Evolutionary conservation across 352 stramenopile species (phyloP).

Genomic region (Phytophthora pisi): DNA sequence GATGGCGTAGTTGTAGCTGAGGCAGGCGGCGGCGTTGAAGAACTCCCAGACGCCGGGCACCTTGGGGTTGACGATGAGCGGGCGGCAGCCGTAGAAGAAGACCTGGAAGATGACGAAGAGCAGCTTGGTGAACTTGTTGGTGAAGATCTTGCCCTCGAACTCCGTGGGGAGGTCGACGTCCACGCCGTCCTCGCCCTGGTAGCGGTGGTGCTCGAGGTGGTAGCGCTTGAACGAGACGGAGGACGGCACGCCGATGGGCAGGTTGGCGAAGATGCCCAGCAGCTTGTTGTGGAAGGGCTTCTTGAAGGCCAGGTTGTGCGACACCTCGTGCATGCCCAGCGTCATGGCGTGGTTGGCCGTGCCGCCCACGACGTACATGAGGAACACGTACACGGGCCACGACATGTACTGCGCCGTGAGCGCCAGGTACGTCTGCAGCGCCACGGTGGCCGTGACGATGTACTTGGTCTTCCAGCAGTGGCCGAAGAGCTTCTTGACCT

Average conservation of each 20-base stretch:
- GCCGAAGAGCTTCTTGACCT: constrained; percentile 92
- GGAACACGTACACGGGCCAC: constrained; percentile 61
- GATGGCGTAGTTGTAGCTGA: constrained; percentile 89
- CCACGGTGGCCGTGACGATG: constrained; percentile 72
- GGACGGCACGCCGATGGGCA: constrained; percentile 92
- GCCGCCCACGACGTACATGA: constrained; percentile 90
- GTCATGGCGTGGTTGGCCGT: constrained; percentile 95
- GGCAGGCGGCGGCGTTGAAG: constrained; percentile 84
- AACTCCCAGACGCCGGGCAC: constrained; percentile 81
- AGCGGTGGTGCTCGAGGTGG: constrained; percentile 97
- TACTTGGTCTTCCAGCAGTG: constrained; percentile 89
- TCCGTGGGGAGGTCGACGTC: constrained; percentile 95
- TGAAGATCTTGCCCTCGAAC: constrained; percentile 91
- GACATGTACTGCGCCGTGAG: constrained; percentile 67
- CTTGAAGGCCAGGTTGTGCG: constrained; percentile 97
- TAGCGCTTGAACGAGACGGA: constrained; percentile 96
- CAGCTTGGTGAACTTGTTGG: constrained; percentile 87
- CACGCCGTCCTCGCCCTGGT: constrained; percentile 93
- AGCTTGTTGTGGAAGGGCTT: constrained; percentile 90
- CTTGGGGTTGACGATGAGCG: constrained; percentile 94
- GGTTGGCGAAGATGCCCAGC: constrained; percentile 93
- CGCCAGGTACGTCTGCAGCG: constrained; percentile 83
- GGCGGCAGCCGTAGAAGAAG: constrained; percentile 94
- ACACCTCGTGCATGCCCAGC: constrained; percentile 96
- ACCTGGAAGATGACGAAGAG: constrained; percentile 94